Conservation (phyloP, 148 eudicot genomes). For the Chenopodium berlandieri region DNA sequence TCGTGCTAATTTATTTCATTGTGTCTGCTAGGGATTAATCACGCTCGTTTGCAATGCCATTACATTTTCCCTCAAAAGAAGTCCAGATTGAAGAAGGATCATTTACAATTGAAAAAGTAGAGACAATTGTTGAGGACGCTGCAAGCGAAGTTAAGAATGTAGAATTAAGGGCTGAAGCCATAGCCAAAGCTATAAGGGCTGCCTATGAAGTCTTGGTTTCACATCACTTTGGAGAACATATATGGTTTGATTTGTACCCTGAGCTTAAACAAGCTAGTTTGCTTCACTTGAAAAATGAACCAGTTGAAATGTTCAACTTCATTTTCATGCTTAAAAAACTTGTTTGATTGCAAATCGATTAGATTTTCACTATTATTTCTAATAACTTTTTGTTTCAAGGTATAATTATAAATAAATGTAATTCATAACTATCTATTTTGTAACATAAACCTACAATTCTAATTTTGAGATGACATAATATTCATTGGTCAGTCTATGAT, state of each 20-base stretch:
- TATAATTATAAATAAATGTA: too few relatives aligned
- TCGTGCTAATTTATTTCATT: not conserved
- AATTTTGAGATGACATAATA: too few relatives aligned
- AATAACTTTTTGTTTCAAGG: too few relatives aligned
- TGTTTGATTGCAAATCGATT: too few relatives aligned
- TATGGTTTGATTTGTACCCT: constrained; percentile 9
- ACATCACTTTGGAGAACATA: constrained; percentile 25
- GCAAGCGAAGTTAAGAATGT: not conserved
- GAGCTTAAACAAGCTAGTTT: constrained; percentile 6
- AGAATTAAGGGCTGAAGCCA: not conserved
- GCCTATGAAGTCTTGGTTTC: constrained; percentile 19
- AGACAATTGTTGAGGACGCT: constrained; percentile 1
- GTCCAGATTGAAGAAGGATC: constrained; percentile 27
- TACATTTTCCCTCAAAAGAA: constrained; percentile 27
- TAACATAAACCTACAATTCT: too few relatives aligned
- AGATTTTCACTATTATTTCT: too few relatives aligned
- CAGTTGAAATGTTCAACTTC: constrained; percentile 5
- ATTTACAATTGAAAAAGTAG: constrained; percentile 23
- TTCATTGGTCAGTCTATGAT: too few relatives aligned
- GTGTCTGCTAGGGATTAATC: constrained; percentile 24
- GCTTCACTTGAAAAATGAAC: constrained; percentile 12
- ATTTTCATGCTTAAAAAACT: constrained; percentile 18
- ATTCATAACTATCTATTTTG: too few relatives aligned
- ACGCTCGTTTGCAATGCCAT: constrained; percentile 33
- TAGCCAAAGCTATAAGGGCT: constrained; percentile 21